Conservation (phyloP, 495 filamentous ascomycete genomes). For the Penicillium psychrofluorescens region DNA sequence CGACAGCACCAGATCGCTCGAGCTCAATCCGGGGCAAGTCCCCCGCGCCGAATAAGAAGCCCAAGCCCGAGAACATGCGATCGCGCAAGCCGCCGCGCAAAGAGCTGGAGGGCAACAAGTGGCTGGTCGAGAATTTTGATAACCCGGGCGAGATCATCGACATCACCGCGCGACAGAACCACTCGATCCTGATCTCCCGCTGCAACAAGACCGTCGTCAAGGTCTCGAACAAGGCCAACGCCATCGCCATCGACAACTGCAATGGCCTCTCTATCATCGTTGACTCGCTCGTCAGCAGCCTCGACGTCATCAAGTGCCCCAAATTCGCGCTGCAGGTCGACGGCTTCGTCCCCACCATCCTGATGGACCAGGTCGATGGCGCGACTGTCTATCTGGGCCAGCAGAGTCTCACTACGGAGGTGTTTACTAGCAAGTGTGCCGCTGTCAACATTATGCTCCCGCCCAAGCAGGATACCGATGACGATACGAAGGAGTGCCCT, state of each 20-base stretch:
- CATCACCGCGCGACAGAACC: slow-evolving; percentile 69
- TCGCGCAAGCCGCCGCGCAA: slow-evolving; percentile 87
- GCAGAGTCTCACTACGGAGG: slow-evolving; percentile 66
- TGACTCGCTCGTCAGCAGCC: slow-evolving; percentile 79
- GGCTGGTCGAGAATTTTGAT: slow-evolving; percentile 93
- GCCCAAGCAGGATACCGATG: slow-evolving; percentile 46
- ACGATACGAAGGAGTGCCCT: slow-evolving; percentile 77
- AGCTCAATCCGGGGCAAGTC: slow-evolving; percentile 58
- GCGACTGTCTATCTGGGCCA: slow-evolving; percentile 78
- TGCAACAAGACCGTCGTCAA: slow-evolving; percentile 89
- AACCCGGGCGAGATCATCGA: slow-evolving; percentile 63
- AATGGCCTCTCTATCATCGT: slow-evolving; percentile 75
- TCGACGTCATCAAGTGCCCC: slow-evolving; percentile 89
- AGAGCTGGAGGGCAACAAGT: slow-evolving; percentile 92
- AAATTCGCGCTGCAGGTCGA: slow-evolving; percentile 89
- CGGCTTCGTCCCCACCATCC: slow-evolving; percentile 72
- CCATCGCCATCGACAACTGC: slow-evolving; percentile 88
- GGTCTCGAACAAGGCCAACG: slow-evolving; percentile 87
- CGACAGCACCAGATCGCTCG: slow-evolving; percentile 53
- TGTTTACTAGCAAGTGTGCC: slow-evolving; percentile 81
- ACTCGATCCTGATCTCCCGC: slow-evolving; percentile 84
- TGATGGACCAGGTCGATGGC: slow-evolving; percentile 90
- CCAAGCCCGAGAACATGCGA: slow-evolving; percentile 91
- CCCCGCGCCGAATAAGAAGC: slow-evolving; percentile 80
- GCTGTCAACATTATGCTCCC: slow-evolving; percentile 81